These are phyloP conservation scores for Lagenidium sp. DNA, from an alignment of 352 stramenopile genomes.

Conservation along the genomic window DNA sequence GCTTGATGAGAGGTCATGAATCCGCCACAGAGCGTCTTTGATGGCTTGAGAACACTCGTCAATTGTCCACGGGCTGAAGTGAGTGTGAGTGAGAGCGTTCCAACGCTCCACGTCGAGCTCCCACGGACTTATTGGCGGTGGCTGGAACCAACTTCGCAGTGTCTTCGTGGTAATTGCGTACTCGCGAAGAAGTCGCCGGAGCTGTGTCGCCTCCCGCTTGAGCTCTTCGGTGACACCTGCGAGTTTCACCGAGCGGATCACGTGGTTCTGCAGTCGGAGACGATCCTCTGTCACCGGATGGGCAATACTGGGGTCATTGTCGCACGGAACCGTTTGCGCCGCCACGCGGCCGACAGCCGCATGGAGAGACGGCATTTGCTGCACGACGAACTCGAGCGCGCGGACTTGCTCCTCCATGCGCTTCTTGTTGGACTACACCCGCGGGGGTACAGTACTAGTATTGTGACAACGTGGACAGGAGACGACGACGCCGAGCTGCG, in stretches of 20 bases:
- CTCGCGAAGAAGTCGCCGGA: conserved; percentile 12
- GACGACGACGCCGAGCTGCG: too few relatives aligned
- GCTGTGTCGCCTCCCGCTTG: conserved; percentile 9
- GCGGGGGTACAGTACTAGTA: too few relatives aligned
- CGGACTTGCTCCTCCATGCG: conserved; percentile 15
- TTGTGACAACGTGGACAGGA: too few relatives aligned
- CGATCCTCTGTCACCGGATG: conserved; percentile 1
- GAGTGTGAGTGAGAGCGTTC: conserved; percentile 10
- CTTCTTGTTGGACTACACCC: too few relatives aligned
- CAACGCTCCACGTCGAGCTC: conserved; percentile 16
- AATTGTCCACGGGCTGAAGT: conserved; percentile 13
- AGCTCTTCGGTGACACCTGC: conserved; percentile 3
- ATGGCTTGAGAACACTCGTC: conserved; percentile 44
- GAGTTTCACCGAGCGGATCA: conserved; percentile 6
- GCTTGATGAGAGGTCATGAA: too few relatives aligned
- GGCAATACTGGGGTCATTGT: conserved; percentile 21
- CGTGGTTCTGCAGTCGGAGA: conserved; percentile 7
- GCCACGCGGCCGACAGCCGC: not conserved
- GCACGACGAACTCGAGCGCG: conserved; percentile 8
- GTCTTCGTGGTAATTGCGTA: conserved; percentile 14
- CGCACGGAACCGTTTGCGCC: not conserved
- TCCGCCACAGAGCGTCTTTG: conserved; percentile 29
- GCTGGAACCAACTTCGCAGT: conserved; percentile 13
- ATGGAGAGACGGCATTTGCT: conserved; percentile 10
- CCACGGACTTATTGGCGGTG: conserved; percentile 13